These are phyloP conservation scores for Colletotrichum euphorbiae DNA, from an alignment of 2,329 filamentous ascomycete genomes.

Conservation along the genomic window DNA sequence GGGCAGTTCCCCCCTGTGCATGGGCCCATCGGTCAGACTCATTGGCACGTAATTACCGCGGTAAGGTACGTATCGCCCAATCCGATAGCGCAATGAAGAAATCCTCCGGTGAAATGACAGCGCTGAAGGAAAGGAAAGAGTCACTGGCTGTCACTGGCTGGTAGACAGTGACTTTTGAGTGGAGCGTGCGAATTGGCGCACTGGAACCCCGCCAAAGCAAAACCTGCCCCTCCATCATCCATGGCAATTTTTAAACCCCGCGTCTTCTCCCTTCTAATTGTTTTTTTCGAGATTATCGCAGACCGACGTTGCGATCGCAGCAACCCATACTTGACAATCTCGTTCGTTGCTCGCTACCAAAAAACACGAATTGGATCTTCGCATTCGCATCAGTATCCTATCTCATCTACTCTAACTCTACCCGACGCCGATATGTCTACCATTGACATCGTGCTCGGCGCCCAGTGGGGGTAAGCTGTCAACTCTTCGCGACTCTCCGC, in stretches of 20 bases:
- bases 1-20: constrained; percentile 27
- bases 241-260: constrained; percentile 40
- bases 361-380: constrained; percentile 11
- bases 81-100: constrained; percentile 31
- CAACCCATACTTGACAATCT: constrained; percentile 38
- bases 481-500: constrained; percentile 25
- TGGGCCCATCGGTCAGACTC: background rate
- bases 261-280: constrained; percentile 37
- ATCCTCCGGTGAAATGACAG: background rate
- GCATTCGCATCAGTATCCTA: no score
- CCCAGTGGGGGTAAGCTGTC: constrained; percentile 53
- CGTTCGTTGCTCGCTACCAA: constrained; percentile 32
- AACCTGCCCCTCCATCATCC: constrained; percentile 40
- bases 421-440: constrained; percentile 40
- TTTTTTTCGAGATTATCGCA: constrained; percentile 40
- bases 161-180: constrained; percentile 1
- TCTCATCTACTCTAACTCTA: background rate
- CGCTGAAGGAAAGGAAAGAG: constrained; percentile 10
- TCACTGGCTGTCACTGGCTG: background rate
- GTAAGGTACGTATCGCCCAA: constrained; percentile 12
- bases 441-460: constrained; percentile 50
- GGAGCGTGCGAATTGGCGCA: constrained; percentile 5
- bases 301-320: constrained; percentile 40
- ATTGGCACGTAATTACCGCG: constrained; percentile 29
- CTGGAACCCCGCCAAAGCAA: constrained; percentile 36